Evolutionary conservation across 1,139 yeast species (phyloP).

Genomic region (Debaryomyces robertsiae): DNA sequence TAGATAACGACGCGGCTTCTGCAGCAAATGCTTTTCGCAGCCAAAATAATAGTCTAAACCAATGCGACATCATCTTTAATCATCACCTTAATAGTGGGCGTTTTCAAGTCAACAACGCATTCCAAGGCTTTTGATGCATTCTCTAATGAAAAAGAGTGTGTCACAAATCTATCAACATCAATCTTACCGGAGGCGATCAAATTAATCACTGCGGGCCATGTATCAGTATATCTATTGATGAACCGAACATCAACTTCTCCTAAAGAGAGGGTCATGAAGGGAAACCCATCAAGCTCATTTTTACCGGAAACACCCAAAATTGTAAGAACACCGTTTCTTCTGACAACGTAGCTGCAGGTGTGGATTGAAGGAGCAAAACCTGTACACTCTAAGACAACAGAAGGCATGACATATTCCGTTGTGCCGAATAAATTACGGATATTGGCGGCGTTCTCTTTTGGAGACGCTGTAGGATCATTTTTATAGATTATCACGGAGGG

Average conservation of each 20-base stretch:
- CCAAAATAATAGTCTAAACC: no score
- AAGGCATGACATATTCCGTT: conserved; percentile 26
- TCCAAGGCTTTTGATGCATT: conserved; percentile 29
- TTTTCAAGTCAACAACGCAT: conserved; percentile 26
- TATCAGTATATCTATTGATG: conserved; percentile 39
- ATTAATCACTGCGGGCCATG: conserved; percentile 37
- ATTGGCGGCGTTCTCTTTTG: conserved; percentile 28
- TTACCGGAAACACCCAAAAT: conserved; percentile 38
- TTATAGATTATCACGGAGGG: conserved; percentile 34
- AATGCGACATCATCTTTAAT: conserved; percentile 11
- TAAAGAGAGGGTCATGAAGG: conserved; percentile 41
- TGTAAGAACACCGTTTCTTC: conserved; percentile 35
- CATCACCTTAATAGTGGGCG: conserved; percentile 15
- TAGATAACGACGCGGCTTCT: no score
- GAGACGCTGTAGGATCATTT: conserved; percentile 19
- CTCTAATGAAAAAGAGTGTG: conserved; percentile 30
- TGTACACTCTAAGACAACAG: conserved; percentile 31
- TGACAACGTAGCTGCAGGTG: conserved; percentile 32
- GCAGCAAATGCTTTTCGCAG: no score
- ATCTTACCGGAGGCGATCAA: conserved; percentile 28
- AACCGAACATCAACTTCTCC: conserved; percentile 41
- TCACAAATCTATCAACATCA: conserved; percentile 28
- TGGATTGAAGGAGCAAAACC: conserved; percentile 31
- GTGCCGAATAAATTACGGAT: conserved; percentile 30
- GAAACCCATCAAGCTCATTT: conserved; percentile 35